Conservation (phyloP, 2,329 filamentous ascomycete species). For the Xylogone sp. region DNA sequence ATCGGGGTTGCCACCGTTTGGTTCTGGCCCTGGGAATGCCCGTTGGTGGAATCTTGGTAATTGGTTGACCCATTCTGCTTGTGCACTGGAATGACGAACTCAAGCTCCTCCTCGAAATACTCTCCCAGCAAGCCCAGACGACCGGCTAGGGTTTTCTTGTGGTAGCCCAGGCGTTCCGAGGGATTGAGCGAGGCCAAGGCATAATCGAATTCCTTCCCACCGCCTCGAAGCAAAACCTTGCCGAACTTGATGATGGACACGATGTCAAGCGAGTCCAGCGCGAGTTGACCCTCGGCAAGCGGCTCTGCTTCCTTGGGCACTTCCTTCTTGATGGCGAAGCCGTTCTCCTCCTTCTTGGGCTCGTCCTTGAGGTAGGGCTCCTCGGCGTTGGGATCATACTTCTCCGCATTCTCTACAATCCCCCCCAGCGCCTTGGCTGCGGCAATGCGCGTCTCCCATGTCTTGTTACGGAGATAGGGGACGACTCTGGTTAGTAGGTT, state of each 20-base stretch:
- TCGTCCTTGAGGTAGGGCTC: slow-evolving; percentile 53
- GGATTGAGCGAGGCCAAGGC: slow-evolving; percentile 78
- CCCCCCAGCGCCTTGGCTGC: slow-evolving; percentile 92
- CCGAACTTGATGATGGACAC: slow-evolving; percentile 77
- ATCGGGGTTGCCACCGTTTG: slow-evolving; percentile 27
- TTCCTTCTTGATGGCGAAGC: slow-evolving; percentile 50
- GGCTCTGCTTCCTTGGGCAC: slow-evolving; percentile 48
- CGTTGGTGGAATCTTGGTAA: slow-evolving; percentile 25
- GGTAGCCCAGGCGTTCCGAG: slow-evolving; percentile 73
- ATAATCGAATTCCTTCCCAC: slow-evolving; percentile 80
- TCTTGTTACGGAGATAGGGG: slow-evolving; percentile 91
- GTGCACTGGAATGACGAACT: slow-evolving; percentile 50
- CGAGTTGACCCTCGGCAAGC: slow-evolving; percentile 54
- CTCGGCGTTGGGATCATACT: slow-evolving; percentile 82
- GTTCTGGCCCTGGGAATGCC: slow-evolving; percentile 36
- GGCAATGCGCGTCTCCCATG: slow-evolving; percentile 94
- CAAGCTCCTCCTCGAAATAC: slow-evolving; percentile 78
- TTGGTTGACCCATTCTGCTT: slow-evolving; percentile 20
- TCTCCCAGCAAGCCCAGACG: slow-evolving; percentile 83
- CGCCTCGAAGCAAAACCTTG: slow-evolving; percentile 76
- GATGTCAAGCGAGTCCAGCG: slow-evolving; percentile 72
- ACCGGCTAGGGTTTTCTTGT: slow-evolving; percentile 82
- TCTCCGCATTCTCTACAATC: slow-evolving; percentile 83
- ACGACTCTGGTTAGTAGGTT: slow-evolving; percentile 90
- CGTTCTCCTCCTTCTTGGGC: slow-evolving; percentile 34